Evolutionary conservation across 805 yeast species (phyloP).

Genomic region (Schwanniomyces sp.): DNA sequence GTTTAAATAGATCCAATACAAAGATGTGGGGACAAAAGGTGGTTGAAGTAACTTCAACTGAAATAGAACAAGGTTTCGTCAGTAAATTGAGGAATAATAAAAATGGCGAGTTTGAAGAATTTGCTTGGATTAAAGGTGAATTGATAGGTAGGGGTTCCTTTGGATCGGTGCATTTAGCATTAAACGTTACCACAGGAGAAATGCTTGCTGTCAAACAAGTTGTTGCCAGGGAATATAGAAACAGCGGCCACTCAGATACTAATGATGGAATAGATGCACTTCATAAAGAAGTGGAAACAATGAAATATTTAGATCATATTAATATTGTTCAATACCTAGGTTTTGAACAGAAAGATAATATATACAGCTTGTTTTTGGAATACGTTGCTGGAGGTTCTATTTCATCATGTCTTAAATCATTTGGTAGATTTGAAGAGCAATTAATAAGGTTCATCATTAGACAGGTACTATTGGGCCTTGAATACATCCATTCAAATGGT

Average conservation of each 20-base stretch:
- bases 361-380: slow-evolving; percentile 85
- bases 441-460: slow-evolving; percentile 69
- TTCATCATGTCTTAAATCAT: slow-evolving; percentile 76
- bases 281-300: slow-evolving; percentile 85
- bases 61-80: slow-evolving; percentile 60
- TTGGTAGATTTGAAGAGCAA: slow-evolving; percentile 82
- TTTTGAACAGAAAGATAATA: slow-evolving; percentile 72
- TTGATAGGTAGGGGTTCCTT: slow-evolving; percentile 95
- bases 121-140: slow-evolving; percentile 98
- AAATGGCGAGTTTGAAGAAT: slow-evolving; percentile 71
- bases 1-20: slow-evolving; percentile 73
- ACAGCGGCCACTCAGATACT: slow-evolving; percentile 33
- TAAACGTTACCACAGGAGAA: slow-evolving; percentile 95
- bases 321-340: slow-evolving; percentile 97
- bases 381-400: slow-evolving; percentile 98
- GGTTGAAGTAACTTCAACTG: slow-evolving; percentile 81
- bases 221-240: slow-evolving; percentile 42
- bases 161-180: slow-evolving; percentile 88
- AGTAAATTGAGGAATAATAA: slow-evolving; percentile 63
- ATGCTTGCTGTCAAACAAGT: slow-evolving; percentile 99
- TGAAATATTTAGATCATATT: slow-evolving; percentile 90
- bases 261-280: slow-evolving; percentile 76
- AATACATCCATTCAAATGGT: slow-evolving; percentile 85
- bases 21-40: slow-evolving; percentile 98
- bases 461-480: slow-evolving; percentile 80